Conservation (phyloP, 1,139 yeast genomes). For the Kodamaea derodonti region DNA sequence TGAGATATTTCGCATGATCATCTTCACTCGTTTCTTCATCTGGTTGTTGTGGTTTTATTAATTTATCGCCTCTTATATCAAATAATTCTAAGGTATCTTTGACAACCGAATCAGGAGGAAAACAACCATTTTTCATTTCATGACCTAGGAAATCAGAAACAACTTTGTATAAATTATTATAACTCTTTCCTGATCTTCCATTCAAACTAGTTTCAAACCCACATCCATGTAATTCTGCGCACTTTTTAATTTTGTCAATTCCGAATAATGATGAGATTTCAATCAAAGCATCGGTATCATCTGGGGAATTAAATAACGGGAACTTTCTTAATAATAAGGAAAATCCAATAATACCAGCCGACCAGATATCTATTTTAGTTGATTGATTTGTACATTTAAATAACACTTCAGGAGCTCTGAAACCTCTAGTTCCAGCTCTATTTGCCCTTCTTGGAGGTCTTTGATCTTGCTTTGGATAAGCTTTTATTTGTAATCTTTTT, state of each 20-base stretch:
- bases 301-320: conserved; percentile 83
- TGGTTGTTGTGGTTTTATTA: conserved; percentile 20
- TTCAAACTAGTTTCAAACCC: conserved; percentile 65
- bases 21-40: conserved; percentile 6
- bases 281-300: conserved; percentile 85
- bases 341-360: conserved; percentile 82
- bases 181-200: conserved; percentile 11
- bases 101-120: conserved; percentile 39
- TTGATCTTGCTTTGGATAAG: conserved; percentile 76
- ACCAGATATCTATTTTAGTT: conserved; percentile 84
- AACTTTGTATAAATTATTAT: conserved; percentile 28
- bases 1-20: conserved; percentile 14
- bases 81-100: conserved; percentile 35
- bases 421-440: conserved; percentile 97
- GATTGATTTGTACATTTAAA: conserved; percentile 84
- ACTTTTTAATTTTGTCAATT: conserved; percentile 60
- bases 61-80: conserved; percentile 20
- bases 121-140: conserved; percentile 33
- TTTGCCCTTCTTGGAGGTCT: conserved; percentile 91
- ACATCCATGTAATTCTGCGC: conserved; percentile 85
- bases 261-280: conserved; percentile 89
- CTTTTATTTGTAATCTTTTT: conserved; percentile 44
- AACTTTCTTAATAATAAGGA: conserved; percentile 70
- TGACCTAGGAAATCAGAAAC: conserved; percentile 27
- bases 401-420: conserved; percentile 91